Evolutionary conservation across 2,329 filamentous ascomycete genomes (phyloP), one percentile per base, ranked within the genome.

Genomic region (Neofusicoccum parvum): DNA sequence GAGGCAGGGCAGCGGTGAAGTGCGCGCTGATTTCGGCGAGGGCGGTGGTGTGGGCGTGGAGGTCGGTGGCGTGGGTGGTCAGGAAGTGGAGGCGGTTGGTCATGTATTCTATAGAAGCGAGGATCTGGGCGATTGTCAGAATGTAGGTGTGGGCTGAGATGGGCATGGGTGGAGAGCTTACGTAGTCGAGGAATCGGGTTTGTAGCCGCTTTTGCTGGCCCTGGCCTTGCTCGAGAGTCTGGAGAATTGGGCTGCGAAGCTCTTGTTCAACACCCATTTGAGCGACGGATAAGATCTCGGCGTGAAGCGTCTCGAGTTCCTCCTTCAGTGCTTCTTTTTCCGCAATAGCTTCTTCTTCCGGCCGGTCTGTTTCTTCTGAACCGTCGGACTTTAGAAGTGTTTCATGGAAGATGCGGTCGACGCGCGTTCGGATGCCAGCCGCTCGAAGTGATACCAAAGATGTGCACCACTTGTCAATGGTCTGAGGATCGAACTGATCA

Each of bases 241-340:
- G 74, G 5, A 86, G 76, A 1, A 89, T 86, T 0, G 89, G 89
- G 66, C 87, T 84, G 5, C 90, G 80, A 69, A 88, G 84, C 72
- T 90, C 87, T 70, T 90, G 86, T 69, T 91, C 88, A 0, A 88
- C 82, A 0, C 89, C 87, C 86, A 92, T 92, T 68, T 90, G 86
- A 6, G 88, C 86, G 1, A 92, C 87, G 0, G 89, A 86, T 0
- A 89, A 79, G 46, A 92, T 88, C 72, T 92, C 90, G 0, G 87
- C 80, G 69, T 90, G 89, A 3, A 92, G 79, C 4, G 88, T 90
- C 69, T 91, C 88, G 0, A 92, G 80, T 71, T 92, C 90, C 37
- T 85, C 84, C 70, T 88, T 85, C 2, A 90, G 73, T 1, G 83
- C 83, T 6, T 77, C 76, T 27, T 85, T 82, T 27, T 86, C 83